phyloP scores from a whole-genome alignment of 2,329 filamentous ascomycete genomes.

The Ophiostoma fasciatum region DNA sequence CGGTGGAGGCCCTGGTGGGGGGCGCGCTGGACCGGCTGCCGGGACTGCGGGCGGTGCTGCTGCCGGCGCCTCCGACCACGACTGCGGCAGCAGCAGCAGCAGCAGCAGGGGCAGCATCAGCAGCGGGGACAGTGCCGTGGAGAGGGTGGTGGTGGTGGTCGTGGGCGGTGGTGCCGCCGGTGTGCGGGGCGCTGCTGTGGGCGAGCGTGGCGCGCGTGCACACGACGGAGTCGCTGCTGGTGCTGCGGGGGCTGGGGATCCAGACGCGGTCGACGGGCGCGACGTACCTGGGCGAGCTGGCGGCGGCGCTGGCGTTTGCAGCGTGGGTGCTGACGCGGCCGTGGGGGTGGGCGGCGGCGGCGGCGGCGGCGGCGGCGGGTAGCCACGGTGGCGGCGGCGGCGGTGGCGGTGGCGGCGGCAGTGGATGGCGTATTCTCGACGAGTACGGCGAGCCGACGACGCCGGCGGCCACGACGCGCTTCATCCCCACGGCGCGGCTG shows the following conservation, averaged over 20 bases:
- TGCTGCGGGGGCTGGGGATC: constrained; percentile 77
- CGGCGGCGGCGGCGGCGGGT: background rate
- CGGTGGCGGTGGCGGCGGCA: background rate
- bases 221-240: constrained; percentile 68
- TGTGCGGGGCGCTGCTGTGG: constrained; percentile 25
- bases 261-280: constrained; percentile 64
- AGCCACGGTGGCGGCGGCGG: constrained; percentile 2
- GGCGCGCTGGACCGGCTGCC: background rate
- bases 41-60: background rate
- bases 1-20: background rate
- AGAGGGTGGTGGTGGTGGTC: too few species aligned
- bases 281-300: constrained; percentile 39
- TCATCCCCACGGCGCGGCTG: constrained; percentile 83
- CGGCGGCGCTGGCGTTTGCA: constrained; percentile 12
- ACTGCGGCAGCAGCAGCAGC: background rate
- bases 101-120: constrained; percentile 8
- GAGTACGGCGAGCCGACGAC: constrained; percentile 18
- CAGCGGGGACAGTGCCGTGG: constrained; percentile 22
- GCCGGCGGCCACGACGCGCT: constrained; percentile 22
- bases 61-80: too few species aligned
- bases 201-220: constrained; percentile 31
- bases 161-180: constrained; percentile 24
- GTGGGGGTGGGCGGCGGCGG: constrained; percentile 3
- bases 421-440: too few species aligned
- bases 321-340: constrained; percentile 20